phyloP scores from a whole-genome alignment of 2,329 filamentous ascomycete genomes.

The Parastagonospora avenae region DNA sequence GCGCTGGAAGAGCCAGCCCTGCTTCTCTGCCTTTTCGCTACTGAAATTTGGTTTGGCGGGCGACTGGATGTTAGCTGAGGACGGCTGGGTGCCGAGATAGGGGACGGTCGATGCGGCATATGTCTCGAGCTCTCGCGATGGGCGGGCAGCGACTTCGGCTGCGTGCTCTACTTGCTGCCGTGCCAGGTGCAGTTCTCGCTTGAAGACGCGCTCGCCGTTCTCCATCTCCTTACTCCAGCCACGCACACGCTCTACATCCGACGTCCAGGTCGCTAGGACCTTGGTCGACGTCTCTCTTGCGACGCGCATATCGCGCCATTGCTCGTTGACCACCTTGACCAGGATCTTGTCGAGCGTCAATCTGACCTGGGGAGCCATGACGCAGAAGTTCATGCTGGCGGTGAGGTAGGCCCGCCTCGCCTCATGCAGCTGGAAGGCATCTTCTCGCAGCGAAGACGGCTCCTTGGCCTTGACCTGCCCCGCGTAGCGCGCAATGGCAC shows the following conservation, averaged over 20 bases:
- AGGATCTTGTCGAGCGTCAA: conserved; percentile 84
- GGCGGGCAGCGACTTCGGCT: conserved; percentile 72
- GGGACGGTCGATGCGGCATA: conserved; percentile 90
- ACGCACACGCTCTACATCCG: conserved; percentile 87
- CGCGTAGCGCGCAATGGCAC: conserved; percentile 78
- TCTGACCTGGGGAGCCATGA: conserved; percentile 83
- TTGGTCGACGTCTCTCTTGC: conserved; percentile 68
- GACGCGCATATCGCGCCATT: conserved; percentile 84
- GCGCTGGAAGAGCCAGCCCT: conserved; percentile 90
- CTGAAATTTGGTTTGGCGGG: conserved; percentile 59
- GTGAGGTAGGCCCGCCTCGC: conserved; percentile 88
- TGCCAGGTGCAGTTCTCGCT: conserved; percentile 77
- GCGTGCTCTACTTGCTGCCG: conserved; percentile 81
- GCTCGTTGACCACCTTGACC: conserved; percentile 80
- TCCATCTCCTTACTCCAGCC: conserved; percentile 97
- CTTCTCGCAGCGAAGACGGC: conserved; percentile 85
- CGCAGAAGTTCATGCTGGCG: conserved; percentile 90
- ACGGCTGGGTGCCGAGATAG: conserved; percentile 73
- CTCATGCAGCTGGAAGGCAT: conserved; percentile 95
- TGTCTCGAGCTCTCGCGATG: conserved; percentile 89
- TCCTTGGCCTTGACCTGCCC: conserved; percentile 92
- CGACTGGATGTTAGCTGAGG: conserved; percentile 55
- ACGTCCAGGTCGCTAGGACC: conserved; percentile 68
- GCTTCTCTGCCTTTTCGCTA: conserved; percentile 71
- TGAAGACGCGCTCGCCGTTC: conserved; percentile 80